Conservation (phyloP, 305 asterid species). For the Solanum hybrid region DNA sequence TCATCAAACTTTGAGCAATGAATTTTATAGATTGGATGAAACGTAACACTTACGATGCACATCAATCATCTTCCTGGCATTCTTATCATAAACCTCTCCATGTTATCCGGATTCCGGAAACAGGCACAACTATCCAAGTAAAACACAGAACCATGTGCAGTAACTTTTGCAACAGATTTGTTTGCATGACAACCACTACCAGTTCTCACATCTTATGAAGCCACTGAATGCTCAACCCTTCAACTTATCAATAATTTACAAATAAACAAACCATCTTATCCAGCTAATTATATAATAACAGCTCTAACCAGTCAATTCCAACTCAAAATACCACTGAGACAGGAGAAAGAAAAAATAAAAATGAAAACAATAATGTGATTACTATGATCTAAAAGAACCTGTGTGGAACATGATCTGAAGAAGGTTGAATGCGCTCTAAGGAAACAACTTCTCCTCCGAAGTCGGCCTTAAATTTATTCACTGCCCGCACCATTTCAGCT, state of each 20-base stretch:
- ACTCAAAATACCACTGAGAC: background rate
- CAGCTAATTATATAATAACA: background rate
- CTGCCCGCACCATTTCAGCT: slow-evolving; percentile 77
- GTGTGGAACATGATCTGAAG: slow-evolving; percentile 97
- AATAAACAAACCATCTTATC: background rate
- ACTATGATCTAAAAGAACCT: slow-evolving; percentile 36
- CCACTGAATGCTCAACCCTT: background rate
- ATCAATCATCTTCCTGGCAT: background rate
- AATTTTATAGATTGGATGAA: background rate
- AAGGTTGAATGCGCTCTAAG: slow-evolving; percentile 87
- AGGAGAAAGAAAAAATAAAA: background rate
- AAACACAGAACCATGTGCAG: background rate
- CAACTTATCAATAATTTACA: background rate
- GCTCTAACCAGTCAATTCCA: background rate
- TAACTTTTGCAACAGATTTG: background rate
- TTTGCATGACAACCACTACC: background rate
- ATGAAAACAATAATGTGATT: background rate
- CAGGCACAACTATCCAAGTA: background rate
- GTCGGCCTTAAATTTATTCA: slow-evolving; percentile 88
- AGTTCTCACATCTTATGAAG: background rate
- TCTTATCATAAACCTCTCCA: background rate
- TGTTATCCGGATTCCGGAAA: background rate
- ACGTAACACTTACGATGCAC: background rate
- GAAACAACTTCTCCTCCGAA: slow-evolving; percentile 84
- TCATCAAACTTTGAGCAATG: background rate